phyloP scores from a whole-genome alignment of 208 protist genomes.

The Leishmania braziliensis region DNA sequence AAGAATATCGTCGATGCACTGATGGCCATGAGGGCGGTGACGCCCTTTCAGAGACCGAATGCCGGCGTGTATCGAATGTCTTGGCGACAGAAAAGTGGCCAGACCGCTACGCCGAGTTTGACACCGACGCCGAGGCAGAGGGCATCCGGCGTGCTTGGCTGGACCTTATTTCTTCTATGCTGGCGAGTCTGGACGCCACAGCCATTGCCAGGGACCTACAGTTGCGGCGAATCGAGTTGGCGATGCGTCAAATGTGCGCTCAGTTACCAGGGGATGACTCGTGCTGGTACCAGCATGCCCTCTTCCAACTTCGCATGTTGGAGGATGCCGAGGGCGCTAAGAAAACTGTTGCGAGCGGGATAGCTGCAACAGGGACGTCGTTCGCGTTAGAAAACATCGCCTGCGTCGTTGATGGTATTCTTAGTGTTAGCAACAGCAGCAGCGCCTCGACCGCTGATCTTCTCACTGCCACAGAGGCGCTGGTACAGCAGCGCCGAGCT shows the following conservation, averaged over 20 bases:
- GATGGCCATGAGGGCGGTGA: not conserved
- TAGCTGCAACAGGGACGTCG: constrained; percentile 35
- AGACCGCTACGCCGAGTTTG: constrained; percentile 60
- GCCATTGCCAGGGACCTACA: constrained; percentile 48
- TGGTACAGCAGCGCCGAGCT: constrained; percentile 33
- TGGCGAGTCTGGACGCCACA: constrained; percentile 25
- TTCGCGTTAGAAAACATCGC: constrained; percentile 56
- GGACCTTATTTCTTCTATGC: constrained; percentile 46
- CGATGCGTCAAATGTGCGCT: constrained; percentile 79
- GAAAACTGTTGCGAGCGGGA: constrained; percentile 42
- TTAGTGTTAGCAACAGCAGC: not conserved
- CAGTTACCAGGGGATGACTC: constrained; percentile 67
- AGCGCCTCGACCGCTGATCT: not conserved
- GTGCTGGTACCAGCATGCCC: constrained; percentile 75
- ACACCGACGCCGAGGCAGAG: constrained; percentile 27
- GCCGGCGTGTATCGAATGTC: constrained; percentile 21
- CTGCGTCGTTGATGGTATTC: constrained; percentile 12
- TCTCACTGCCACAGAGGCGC: constrained; percentile 6
- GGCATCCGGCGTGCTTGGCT: constrained; percentile 53
- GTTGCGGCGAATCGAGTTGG: constrained; percentile 72
- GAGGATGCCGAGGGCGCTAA: constrained; percentile 49
- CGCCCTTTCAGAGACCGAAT: constrained; percentile 17
- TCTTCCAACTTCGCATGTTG: constrained; percentile 63
- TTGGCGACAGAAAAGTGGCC: constrained; percentile 57
- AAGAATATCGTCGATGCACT: constrained; percentile 51